phyloP scores from a whole-genome alignment of 2,329 filamentous ascomycete genomes.

The Aspergillus eucalypticola region DNA sequence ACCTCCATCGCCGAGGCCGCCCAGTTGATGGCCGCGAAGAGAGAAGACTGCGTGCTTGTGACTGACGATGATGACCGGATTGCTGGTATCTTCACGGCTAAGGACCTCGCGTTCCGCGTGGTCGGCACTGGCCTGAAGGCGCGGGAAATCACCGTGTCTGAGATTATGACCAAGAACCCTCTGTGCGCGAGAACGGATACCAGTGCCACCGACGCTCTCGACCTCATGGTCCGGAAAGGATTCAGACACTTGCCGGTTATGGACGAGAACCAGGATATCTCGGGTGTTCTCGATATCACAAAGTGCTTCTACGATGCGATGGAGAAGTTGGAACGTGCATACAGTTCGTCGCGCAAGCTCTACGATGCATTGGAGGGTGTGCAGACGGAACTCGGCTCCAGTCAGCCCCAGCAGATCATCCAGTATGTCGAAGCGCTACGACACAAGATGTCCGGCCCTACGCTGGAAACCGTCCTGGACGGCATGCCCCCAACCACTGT shows the following conservation, averaged over 20 bases:
- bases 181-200: constrained; percentile 96
- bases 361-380: constrained; percentile 98
- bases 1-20: constrained; percentile 95
- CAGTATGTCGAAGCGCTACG: constrained; percentile 96
- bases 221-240: constrained; percentile 97
- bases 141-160: constrained; percentile 85
- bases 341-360: constrained; percentile 94
- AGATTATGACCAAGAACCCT: constrained; percentile 99
- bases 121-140: constrained; percentile 89
- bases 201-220: constrained; percentile 93
- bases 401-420: constrained; percentile 97
- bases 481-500: constrained; percentile 92
- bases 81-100: constrained; percentile 97
- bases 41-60: constrained; percentile 95
- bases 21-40: constrained; percentile 97
- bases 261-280: constrained; percentile 99
- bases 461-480: constrained; percentile 88
- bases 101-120: constrained; percentile 95
- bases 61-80: constrained; percentile 98
- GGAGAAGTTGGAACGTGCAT: constrained; percentile 98
- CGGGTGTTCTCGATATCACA: constrained; percentile 95
- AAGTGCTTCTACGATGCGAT: constrained; percentile 99
- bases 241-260: constrained; percentile 98
- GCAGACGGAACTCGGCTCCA: constrained; percentile 92
- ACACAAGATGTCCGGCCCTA: constrained; percentile 96